Base-by-base conservation (phyloP, 2,329 filamentous ascomycete genomes). In the Colletotrichum sp. region DNA sequence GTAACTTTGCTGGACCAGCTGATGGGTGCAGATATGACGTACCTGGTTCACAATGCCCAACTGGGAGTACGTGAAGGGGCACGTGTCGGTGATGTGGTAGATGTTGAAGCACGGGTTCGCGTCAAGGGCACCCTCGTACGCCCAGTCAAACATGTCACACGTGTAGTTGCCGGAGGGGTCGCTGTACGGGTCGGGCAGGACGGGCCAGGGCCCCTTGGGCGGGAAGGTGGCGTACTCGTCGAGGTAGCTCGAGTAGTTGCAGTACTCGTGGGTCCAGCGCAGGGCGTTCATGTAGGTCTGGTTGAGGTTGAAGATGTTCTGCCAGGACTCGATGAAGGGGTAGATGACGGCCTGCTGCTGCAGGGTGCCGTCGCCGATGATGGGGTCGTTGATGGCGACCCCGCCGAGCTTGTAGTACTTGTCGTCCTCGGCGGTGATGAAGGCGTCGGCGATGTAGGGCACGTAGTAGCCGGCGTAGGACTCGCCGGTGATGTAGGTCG, bases 21-120 rank as follows among this genome's bases (percentile, higher is more conserved):
- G 39, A 0, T 0, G 30, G 18, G 2, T 6, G 3, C 0, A 8
- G 2, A 12, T 2, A 13, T 3, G 1, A 62, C 18, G 3, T 24
- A 62, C 59, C 59, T 63, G 30, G n/a, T 93, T 92, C 1, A 93
- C 92, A 83, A 93, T 93, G n/a, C 91, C 92, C 4, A 96, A 87
- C 0, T 94, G 91, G 72, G 95, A 92, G 89, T 91, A 95, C 2
- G 91, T 86, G 5, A 92, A 79, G 1, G 95, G 95, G 82, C 95
- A 97, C 13, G 92, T 94, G 7, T 91, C 92, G 6, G 91, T 91
- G 16, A 96, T 90, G 72, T 94, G 91, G 85, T 96, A 97, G n/a
- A 95, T 86, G 82, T 95, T 92, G 84, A 94, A 98, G 86, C 95
- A 97, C 0, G 95, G 95, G 85, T 97, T 97, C 39, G 91, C 84